Evolutionary conservation across 83 land plant genomes (phyloP), one percentile per base, ranked within the genome.

Genomic region (Picea mariana): DNA sequence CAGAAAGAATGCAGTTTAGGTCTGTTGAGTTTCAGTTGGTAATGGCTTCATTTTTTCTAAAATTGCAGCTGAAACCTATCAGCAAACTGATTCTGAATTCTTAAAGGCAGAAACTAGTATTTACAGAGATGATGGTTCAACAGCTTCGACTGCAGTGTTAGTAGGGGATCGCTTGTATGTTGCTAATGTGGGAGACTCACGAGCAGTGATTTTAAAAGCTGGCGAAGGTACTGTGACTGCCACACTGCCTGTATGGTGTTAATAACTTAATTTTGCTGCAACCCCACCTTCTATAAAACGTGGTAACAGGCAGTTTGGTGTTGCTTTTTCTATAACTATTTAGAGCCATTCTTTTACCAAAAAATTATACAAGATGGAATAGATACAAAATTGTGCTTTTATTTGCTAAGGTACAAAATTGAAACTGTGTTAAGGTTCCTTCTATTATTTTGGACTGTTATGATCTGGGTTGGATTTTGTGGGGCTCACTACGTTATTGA

Each of bases 131-230:
- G 91, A 88, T 87, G 95, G 95, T 38, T 93, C 95, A 31, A 93
- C 95, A 72, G 95, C 95, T 67, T 93, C 95, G 24, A 93, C 95
- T 40, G 95, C 95, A 20, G 89, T 93, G 3, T 68, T 93, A 59
- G 90, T 93, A 81, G 95, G 93, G 24, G 90, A 84, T 78, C 95
- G 87, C 75, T 83, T 93, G 31, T 89, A 87, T 87, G 95, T 93
- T 65, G 95, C 94, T 62, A 93, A 93, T 83, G 93, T 93, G 77
- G 95, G 95, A 80, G 95, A 93, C 82, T 93, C 95, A 52, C 81
- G 95, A 40, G 85, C 91, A 6, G 82, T 92, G 26, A 87, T 92
- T 84, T 84, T 91, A 9, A 92, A 87, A 68, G 86, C 88, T 20
- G 91, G 91, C 1, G 85, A 84, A 92, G 94, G 94, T 91, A 82